phyloP scores from a whole-genome alignment of 1,139 yeast genomes.

The Geotrichum citri-aurantii region DNA sequence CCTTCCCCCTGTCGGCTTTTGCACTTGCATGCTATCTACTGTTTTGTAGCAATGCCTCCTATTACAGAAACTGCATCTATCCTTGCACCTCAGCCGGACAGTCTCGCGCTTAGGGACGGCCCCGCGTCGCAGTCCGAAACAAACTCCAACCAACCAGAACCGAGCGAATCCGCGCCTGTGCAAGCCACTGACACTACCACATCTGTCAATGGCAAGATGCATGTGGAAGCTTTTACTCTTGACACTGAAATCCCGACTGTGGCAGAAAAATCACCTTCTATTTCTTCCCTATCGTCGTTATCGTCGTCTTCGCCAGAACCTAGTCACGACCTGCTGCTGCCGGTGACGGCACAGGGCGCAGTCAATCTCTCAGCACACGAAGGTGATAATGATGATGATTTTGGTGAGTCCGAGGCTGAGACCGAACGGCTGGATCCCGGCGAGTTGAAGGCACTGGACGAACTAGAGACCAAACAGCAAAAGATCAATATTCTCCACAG shows the following conservation, averaged over 20 bases:
- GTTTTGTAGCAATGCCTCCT: not conserved
- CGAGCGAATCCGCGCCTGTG: not conserved
- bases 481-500: not conserved
- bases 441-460: conserved; percentile 6
- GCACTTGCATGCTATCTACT: not conserved
- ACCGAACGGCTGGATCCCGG: conserved; percentile 61
- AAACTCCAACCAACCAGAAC: not conserved
- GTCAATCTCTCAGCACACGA: not conserved
- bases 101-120: not conserved
- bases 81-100: not conserved
- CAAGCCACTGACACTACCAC: not conserved
- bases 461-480: conserved; percentile 3
- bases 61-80: not conserved
- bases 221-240: not conserved
- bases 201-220: not conserved
- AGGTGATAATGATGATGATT: not conserved
- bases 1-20: not conserved
- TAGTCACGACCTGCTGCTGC: conserved; percentile 6
- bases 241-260: not conserved
- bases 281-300: conserved; percentile 15
- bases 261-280: conserved; percentile 10
- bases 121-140: not conserved
- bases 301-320: conserved; percentile 16
- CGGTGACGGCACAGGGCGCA: not conserved
- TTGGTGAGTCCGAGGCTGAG: conserved; percentile 60